Percentiles rank a stretch among this genome's conserved stretches.
These are phyloP conservation scores for Candida germanica DNA, from an alignment of 805 yeast genomes.

Conservation along the genomic window DNA sequence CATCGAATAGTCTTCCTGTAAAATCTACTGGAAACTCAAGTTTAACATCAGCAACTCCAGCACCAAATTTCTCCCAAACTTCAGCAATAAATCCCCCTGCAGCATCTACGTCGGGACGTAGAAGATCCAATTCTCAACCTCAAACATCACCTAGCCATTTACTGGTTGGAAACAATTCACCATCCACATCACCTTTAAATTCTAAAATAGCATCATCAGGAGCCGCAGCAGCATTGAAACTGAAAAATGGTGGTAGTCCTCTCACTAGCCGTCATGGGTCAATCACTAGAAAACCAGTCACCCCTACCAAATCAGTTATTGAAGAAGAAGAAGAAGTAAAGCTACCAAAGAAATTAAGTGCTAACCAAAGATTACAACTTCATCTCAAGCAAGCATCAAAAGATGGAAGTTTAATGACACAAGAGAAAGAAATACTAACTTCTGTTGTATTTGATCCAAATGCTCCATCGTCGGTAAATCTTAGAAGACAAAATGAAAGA, in stretches of 20 bases:
- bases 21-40: background rate
- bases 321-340: slow-evolving; percentile 13
- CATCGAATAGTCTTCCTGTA: slow-evolving; percentile 5
- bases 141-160: slow-evolving; percentile 6
- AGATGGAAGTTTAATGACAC: slow-evolving; percentile 36
- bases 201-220: slow-evolving; percentile 23
- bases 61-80: background rate
- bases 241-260: slow-evolving; percentile 8
- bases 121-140: slow-evolving; percentile 41
- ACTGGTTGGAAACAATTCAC: slow-evolving; percentile 1
- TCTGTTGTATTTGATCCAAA: slow-evolving; percentile 41
- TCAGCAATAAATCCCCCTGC: background rate
- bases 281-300: slow-evolving; percentile 3
- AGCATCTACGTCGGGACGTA: slow-evolving; percentile 15
- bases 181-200: slow-evolving; percentile 5
- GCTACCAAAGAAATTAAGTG: slow-evolving; percentile 23
- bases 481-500: slow-evolving; percentile 15
- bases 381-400: slow-evolving; percentile 38
- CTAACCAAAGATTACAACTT: slow-evolving; percentile 37
- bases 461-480: slow-evolving; percentile 22
- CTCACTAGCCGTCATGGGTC: slow-evolving; percentile 1
- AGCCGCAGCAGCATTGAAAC: slow-evolving; percentile 32
- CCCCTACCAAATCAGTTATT: slow-evolving; percentile 3
- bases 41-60: background rate
- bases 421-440: slow-evolving; percentile 32